phyloP scores from a whole-genome alignment of 768 basidiomycete genomes.

The Boletus coccyginus region DNA sequence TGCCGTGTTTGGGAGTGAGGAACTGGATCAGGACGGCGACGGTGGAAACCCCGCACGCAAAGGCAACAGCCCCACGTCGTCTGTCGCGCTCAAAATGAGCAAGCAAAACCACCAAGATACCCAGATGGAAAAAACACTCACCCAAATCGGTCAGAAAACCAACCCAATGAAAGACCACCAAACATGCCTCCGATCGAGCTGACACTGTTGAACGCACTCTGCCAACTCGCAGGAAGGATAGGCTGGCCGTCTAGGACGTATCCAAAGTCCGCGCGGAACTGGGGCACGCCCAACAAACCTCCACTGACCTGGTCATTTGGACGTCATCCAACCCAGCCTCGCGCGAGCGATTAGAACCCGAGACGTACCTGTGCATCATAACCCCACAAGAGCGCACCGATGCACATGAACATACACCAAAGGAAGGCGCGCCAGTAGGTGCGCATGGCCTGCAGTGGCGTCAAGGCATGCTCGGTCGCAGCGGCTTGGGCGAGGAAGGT shows the following conservation, averaged over 20 bases:
- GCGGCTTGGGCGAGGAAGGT: slow-evolving; percentile 23
- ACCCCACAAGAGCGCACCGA: slow-evolving; percentile 25
- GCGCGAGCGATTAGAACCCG: neutral
- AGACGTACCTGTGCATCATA: slow-evolving; percentile 24
- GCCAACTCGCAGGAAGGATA: slow-evolving; percentile 27
- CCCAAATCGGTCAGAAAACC: slow-evolving; percentile 23
- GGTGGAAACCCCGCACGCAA: slow-evolving; percentile 22
- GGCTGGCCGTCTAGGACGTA: neutral
- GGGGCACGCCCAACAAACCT: slow-evolving; percentile 19
- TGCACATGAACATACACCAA: slow-evolving; percentile 26
- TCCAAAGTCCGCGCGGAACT: slow-evolving; percentile 29
- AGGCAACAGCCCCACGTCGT: slow-evolving; percentile 22
- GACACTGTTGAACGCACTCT: slow-evolving; percentile 26
- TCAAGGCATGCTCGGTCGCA: slow-evolving; percentile 19
- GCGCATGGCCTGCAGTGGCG: slow-evolving; percentile 17
- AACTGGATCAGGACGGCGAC: slow-evolving; percentile 25
- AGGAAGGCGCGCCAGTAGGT: slow-evolving; percentile 24
- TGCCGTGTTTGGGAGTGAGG: slow-evolving; percentile 20
- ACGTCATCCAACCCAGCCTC: neutral
- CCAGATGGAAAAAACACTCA: neutral
- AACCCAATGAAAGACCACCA: slow-evolving; percentile 25
- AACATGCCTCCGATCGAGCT: slow-evolving; percentile 27
- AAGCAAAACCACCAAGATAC: too few species aligned
- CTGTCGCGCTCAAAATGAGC: slow-evolving; percentile 2
- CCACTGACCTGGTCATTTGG: slow-evolving; percentile 14